Base-by-base conservation (phyloP, 2,329 filamentous ascomycete genomes). In the Trichoderma harzianum region DNA sequence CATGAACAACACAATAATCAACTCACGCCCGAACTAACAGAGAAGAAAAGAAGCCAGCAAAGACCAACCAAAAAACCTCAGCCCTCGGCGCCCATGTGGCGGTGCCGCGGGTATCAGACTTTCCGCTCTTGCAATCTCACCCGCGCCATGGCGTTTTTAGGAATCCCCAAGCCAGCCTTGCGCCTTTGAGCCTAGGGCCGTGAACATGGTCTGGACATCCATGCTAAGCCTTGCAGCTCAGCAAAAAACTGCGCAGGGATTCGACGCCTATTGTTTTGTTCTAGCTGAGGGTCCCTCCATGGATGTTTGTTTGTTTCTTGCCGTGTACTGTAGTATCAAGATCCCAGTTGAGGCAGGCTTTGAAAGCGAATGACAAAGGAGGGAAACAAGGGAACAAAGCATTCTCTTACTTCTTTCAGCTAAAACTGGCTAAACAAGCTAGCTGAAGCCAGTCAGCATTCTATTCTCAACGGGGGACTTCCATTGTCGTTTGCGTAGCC, bases 71-170 rank as follows among this genome's bases (percentile, higher is more conserved):
- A 34, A 36, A 24, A 32, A 2, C 16, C 26, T 43, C 51, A 39
- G 24, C 65, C 55, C 55, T 6, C 32, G 18, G 43, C 43, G 28
- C 57, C 57, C 66, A 61, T 69, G 57, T 69, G 67, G 67, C 67
- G 16, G 67, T 36, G 67, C 12, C 28, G 39, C 67, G 57, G 67
- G 55, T 62, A 62, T 51, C 57, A 51, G 36, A 30, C 67, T 36
- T 69, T 62, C 67, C 67, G 67, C 21, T 51, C 55, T 7, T 7
- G 5, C n/a, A 34, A 14, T 61, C 39, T 69, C 39, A 53, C 67
- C 28, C 16, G 26, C 57, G 67, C 39, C 57, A 53, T 32, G 65
- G 55, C 65, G 36, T 47, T 28, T 66, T 67, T 60, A n/a, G 66
- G 66, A 61, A 69, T 60, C 66, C 39, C 39, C 12, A 32, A 28